phyloP scores from a whole-genome alignment of 2,329 filamentous ascomycete species.

The Coniochaeta hoffmannii region DNA sequence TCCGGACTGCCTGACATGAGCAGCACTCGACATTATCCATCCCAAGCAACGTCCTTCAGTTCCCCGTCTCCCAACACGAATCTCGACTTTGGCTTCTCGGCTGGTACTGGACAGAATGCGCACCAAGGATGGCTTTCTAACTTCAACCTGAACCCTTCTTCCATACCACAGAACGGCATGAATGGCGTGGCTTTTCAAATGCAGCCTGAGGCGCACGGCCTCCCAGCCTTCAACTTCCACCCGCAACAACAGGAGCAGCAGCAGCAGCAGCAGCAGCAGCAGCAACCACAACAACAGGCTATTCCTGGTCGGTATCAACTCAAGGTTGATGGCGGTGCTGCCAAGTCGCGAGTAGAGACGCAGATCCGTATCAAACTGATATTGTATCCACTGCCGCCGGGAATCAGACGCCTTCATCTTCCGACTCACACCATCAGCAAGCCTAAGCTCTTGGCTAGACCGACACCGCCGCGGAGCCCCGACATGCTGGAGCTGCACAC shows the following conservation, averaged over 20 bases:
- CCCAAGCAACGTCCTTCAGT: conserved; percentile 39
- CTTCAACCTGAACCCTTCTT: neutral
- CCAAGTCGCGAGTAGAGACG: conserved; percentile 91
- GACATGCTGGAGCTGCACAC: conserved; percentile 76
- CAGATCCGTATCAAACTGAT: conserved; percentile 86
- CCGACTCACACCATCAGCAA: conserved; percentile 91
- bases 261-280: neutral
- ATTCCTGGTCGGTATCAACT: conserved; percentile 25
- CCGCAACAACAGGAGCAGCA: neutral
- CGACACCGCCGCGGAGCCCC: conserved; percentile 53
- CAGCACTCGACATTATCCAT: conserved; percentile 42
- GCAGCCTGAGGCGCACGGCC: conserved; percentile 22
- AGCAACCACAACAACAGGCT: neutral
- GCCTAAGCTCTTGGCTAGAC: conserved; percentile 78
- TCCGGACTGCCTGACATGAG: conserved; percentile 34
- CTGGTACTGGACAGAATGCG: neutral
- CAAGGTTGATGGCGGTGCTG: conserved; percentile 58
- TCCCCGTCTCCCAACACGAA: conserved; percentile 37
- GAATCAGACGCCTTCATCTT: conserved; percentile 74
- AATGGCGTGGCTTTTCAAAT: conserved; percentile 12
- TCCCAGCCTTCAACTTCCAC: neutral
- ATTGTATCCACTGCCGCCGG: conserved; percentile 65
- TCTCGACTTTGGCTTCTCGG: conserved; percentile 24
- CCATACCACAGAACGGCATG: neutral
- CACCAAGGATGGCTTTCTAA: neutral